These are phyloP conservation scores for Alternaria burnsii DNA, from an alignment of 2,329 filamentous ascomycete species.

Conservation along the genomic window DNA sequence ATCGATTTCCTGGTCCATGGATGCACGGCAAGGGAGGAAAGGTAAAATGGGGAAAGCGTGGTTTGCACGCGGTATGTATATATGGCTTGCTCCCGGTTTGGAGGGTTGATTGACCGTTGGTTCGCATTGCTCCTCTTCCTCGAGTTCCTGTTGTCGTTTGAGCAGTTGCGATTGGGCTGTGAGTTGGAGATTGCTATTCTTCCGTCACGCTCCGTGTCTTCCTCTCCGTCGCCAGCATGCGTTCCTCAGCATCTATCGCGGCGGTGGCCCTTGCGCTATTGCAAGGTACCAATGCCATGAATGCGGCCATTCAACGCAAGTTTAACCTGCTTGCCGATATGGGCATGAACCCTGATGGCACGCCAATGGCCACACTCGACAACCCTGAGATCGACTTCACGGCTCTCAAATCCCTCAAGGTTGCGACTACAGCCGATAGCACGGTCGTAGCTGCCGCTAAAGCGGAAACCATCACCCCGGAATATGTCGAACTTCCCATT, in stretches of 20 bases:
- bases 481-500: constrained; percentile 49
- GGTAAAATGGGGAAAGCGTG: background rate
- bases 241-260: constrained; percentile 28
- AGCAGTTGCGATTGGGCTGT: background rate
- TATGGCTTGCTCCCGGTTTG: background rate
- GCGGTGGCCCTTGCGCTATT: constrained; percentile 38
- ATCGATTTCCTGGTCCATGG: background rate
- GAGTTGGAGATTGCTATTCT: background rate
- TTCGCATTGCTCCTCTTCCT: background rate
- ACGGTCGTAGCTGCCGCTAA: background rate
- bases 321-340: constrained; percentile 42
- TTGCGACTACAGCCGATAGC: constrained; percentile 6
- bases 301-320: constrained; percentile 31
- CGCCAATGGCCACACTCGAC: constrained; percentile 27
- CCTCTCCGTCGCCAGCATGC: constrained; percentile 29
- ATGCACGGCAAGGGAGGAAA: background rate
- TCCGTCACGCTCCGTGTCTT: background rate
- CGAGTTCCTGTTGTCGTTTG: background rate
- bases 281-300: constrained; percentile 32
- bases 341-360: constrained; percentile 45
- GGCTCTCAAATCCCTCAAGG: constrained; percentile 12
- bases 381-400: background rate
- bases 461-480: constrained; percentile 26
- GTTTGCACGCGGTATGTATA: background rate
- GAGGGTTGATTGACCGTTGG: background rate